phyloP scores from a whole-genome alignment of 306 rosid genomes.

The Cicer bijugum region DNA sequence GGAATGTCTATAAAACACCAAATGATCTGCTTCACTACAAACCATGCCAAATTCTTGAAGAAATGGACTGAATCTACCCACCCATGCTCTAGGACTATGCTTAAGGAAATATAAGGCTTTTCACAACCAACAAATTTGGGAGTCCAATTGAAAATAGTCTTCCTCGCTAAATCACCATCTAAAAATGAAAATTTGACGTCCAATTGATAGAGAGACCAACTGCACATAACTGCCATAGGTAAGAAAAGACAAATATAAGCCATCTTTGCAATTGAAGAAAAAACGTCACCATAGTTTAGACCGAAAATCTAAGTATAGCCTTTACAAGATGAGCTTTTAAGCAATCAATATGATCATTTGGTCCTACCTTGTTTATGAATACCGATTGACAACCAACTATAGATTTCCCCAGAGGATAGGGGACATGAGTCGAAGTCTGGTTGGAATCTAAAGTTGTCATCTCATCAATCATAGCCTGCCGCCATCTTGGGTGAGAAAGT shows the following conservation, averaged over 20 bases:
- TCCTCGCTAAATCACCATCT: background rate
- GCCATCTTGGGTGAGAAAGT: no score
- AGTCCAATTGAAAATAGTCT: background rate
- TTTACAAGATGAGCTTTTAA: background rate
- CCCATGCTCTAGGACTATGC: background rate
- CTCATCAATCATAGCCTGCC: no score
- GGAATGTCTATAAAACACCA: background rate
- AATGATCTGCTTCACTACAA: background rate
- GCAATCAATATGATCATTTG: background rate
- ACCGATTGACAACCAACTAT: background rate
- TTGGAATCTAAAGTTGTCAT: no score
- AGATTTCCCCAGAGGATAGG: no score
- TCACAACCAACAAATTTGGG: background rate
- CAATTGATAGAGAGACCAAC: no score
- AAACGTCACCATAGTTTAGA: no score
- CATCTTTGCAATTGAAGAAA: no score
- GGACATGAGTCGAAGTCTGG: no score
- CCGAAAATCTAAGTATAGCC: no score
- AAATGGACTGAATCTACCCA: background rate
- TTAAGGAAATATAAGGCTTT: background rate
- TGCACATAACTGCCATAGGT: no score
- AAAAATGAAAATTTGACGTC: no score
- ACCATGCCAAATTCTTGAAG: background rate
- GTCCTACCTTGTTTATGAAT: background rate
- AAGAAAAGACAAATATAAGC: no score